phyloP scores from a whole-genome alignment of 2,329 filamentous ascomycete genomes.

The Fusarium chaquense region DNA sequence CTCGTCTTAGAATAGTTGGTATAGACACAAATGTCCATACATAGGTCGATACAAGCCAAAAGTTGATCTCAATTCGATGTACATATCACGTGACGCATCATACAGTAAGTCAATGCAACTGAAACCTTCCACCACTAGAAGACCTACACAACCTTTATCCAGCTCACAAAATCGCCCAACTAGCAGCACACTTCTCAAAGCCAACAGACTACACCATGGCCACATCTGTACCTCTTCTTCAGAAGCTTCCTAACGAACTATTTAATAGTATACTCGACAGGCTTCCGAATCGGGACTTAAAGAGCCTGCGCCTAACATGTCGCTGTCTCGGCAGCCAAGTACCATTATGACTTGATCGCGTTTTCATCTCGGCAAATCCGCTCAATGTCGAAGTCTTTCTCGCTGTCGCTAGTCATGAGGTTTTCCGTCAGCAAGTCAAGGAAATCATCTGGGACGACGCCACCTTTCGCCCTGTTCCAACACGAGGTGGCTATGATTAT shows the following conservation, averaged over 20 bases:
- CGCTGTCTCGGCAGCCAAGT: background rate
- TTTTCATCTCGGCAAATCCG: background rate
- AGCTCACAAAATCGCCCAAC: no score
- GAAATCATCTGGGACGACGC: slow-evolving; percentile 8
- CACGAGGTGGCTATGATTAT: background rate
- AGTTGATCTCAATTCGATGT: no score
- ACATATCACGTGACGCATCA: no score
- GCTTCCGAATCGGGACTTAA: background rate
- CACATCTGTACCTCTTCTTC: background rate
- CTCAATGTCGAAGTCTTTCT: background rate
- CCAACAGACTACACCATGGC: background rate
- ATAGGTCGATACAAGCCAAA: no score
- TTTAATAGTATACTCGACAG: background rate
- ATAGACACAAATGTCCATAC: no score
- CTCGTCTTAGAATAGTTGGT: no score
- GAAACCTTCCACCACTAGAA: no score
- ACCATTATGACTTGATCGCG: background rate
- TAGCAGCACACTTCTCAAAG: background rate
- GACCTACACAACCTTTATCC: no score
- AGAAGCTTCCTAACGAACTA: background rate
- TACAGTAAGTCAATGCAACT: no score
- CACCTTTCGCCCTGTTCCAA: background rate
- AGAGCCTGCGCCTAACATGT: background rate
- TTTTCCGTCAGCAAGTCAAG: background rate
- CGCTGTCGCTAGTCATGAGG: background rate